Evolutionary conservation across 495 filamentous ascomycete species (phyloP), one percentile per base, ranked within the genome.

Genomic region (Hypoxylon rickii): DNA sequence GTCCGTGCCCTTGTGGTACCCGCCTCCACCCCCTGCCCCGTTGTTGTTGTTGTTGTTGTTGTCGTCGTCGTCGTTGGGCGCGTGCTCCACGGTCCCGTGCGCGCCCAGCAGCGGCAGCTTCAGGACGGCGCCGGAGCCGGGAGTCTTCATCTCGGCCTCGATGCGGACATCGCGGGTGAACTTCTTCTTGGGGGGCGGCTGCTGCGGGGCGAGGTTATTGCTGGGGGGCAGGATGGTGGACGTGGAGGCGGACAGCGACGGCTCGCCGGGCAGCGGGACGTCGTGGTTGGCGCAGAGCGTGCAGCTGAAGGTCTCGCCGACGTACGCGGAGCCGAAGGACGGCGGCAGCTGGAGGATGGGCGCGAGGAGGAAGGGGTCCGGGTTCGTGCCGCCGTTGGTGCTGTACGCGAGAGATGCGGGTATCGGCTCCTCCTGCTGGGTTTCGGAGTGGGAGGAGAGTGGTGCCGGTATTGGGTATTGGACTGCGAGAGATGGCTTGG

Each of bases 261-360:
- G 17, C 17, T 66, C 55, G 10, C 22, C 47, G 0, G 63, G 51
- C 0, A 59, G 59, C 34, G 70, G 52, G 1, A 90, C 75, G 63
- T 96, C 93, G 69, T 96, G 94, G 76, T 94, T 97, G 7, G 89
- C 92, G 74, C 91, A 96, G 17, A 98, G 81, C 1, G 92, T 94
- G 73, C 94, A 98, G 42, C 84, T 83, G 71, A 98, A 98, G 1
- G 89, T 91, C 75, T 97, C 92, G 51, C 94, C 94, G 34, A 97
- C 92, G 58, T 97, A 97, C 42, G 92, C 91, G 7, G 89, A 89
- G 45, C 92, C 94, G 69, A 98, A 97, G 3, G 90, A 84, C 1
- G 91, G 89, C 4, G 94, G 94, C 2, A 97, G 84, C n/a, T 89
- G 96, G 58, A 97, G 80, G 43, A 85, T 84, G 0, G 80, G 78